Evolutionary conservation across 1,284 basidiomycete species (phyloP).

Genomic region (Cutaneotrichosporon sp.): DNA sequence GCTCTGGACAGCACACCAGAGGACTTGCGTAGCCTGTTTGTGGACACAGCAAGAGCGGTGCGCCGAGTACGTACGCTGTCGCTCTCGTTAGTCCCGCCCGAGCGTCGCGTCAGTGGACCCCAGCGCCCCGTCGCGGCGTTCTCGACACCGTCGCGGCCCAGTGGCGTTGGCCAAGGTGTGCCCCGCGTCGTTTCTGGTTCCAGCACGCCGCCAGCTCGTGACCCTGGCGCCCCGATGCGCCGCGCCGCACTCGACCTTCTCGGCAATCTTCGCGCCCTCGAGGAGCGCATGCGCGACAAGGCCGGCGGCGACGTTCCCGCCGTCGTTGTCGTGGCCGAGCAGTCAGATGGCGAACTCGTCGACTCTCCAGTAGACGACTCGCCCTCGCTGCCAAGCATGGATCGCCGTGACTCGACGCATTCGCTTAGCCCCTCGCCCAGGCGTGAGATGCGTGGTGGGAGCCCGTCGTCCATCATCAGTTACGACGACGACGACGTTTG

Average conservation of each 20-base stretch:
- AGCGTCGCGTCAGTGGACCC: conserved; percentile 9
- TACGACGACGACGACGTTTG: conserved; percentile 13
- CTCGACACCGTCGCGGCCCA: conserved; percentile 38
- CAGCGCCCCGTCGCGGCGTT: conserved; percentile 8
- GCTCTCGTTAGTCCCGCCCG: conserved; percentile 15
- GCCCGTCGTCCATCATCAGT: background rate
- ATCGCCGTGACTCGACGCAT: background rate
- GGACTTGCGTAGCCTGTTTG: conserved; percentile 9
- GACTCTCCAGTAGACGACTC: background rate
- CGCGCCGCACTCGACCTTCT: conserved; percentile 43
- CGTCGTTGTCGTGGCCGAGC: conserved; percentile 11
- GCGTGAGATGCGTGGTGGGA: no score
- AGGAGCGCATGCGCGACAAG: conserved; percentile 33
- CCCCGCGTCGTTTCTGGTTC: conserved; percentile 1
- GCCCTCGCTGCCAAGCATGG: no score
- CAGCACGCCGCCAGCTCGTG: background rate
- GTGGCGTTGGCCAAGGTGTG: background rate
- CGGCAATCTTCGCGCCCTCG: conserved; percentile 31
- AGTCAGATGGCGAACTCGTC: background rate
- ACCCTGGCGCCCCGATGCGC: conserved; percentile 13
- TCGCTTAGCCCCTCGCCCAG: background rate
- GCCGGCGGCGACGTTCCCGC: conserved; percentile 3
- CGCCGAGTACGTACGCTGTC: conserved; percentile 32
- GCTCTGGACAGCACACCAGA: background rate
- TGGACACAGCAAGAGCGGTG: conserved; percentile 32